phyloP scores from a whole-genome alignment of 441 rosid genomes.

The Gossypium schwendimanii region DNA sequence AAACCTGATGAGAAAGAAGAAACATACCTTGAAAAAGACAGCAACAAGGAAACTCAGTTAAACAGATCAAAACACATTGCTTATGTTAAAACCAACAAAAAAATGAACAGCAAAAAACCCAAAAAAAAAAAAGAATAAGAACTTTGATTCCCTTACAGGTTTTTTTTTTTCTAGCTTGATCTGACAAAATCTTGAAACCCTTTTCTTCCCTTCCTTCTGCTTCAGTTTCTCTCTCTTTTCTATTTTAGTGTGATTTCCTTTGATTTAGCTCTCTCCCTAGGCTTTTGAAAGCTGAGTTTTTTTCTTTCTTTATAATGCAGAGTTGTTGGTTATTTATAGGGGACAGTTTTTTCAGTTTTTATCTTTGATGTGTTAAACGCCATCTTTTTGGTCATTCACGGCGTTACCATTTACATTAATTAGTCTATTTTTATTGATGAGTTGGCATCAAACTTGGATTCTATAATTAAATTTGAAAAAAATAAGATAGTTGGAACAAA shows the following conservation, averaged over 20 bases:
- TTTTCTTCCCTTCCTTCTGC: constrained; percentile 16
- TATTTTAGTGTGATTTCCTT: constrained; percentile 17
- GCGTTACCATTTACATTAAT: neutral
- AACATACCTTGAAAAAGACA: neutral
- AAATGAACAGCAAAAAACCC: neutral
- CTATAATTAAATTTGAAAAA: no score
- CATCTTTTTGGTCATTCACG: constrained; percentile 12
- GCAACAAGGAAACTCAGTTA: neutral
- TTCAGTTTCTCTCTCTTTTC: constrained; percentile 16
- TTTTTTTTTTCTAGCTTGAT: constrained; percentile 25
- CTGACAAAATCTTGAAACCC: constrained; percentile 38
- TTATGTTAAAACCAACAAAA: neutral
- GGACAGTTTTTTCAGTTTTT: constrained; percentile 32
- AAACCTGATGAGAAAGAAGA: neutral
- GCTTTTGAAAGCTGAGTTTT: constrained; percentile 2
- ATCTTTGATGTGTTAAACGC: constrained; percentile 12
- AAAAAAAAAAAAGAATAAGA: constrained; percentile 9
- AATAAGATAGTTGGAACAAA: no score
- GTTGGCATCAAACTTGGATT: no score
- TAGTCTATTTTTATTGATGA: no score
- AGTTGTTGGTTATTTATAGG: constrained; percentile 29
- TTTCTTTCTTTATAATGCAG: constrained; percentile 17
- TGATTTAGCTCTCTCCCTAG: constrained; percentile 23
- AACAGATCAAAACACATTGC: constrained; percentile 24
- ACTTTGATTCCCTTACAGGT: constrained; percentile 24